phyloP scores from a whole-genome alignment of 202 grass and related monocot genomes.

The Dendrocalamus latiflorus region DNA sequence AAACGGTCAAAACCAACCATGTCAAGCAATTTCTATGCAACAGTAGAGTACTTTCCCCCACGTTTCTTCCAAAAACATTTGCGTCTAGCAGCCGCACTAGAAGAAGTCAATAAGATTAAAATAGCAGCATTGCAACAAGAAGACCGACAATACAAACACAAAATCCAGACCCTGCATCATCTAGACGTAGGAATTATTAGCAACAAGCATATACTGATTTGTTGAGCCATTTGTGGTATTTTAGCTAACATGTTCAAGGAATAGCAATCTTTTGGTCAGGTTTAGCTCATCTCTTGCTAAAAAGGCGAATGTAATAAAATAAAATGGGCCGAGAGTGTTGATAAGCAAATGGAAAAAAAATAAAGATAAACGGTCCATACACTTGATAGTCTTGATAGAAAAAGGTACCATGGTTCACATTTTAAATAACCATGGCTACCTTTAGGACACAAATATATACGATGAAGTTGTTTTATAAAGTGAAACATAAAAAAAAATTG shows the following conservation, averaged over 20 bases:
- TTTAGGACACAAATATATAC: no score
- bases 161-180: neutral
- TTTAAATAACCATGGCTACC: rapidly evolving
- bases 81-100: no score
- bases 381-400: no score
- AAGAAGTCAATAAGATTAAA: no score
- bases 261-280: neutral
- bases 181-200: neutral
- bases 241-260: neutral
- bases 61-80: no score
- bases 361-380: neutral
- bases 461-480: no score
- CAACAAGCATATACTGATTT: neutral
- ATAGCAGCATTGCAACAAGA: neutral
- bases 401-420: neutral
- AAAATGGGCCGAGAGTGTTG: neutral
- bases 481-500: neutral
- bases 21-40: no score
- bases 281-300: neutral
- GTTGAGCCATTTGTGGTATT: neutral
- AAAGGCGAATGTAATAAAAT: neutral
- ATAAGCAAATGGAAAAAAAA: neutral
- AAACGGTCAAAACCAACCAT: no score
- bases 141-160: neutral
- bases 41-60: no score